Percentiles rank a stretch among this genome's conserved stretches.
Evolutionary conservation across 2,329 filamentous ascomycete genomes (phyloP).

Genomic region (Spiromastix sp.): DNA sequence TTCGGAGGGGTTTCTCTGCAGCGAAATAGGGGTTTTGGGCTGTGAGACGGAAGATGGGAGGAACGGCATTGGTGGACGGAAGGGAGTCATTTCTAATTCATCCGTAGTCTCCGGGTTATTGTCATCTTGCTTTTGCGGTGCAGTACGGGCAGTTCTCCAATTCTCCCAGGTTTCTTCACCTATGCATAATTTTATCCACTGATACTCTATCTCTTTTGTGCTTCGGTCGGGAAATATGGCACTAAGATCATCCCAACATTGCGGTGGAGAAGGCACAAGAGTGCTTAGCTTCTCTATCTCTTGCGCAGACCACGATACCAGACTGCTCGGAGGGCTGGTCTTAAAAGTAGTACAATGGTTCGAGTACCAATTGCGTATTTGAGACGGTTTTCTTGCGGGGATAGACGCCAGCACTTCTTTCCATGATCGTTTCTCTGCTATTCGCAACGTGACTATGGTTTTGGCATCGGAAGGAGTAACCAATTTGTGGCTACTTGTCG

Average conservation of each 20-base stretch:
- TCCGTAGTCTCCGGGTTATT: neutral
- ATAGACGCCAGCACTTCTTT: conserved; percentile 7
- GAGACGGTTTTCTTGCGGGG: conserved; percentile 4
- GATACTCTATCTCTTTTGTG: conserved; percentile 7
- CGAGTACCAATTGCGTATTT: conserved; percentile 11
- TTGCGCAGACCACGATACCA: conserved; percentile 1
- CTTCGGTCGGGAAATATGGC: conserved; percentile 7
- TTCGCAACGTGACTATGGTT: conserved; percentile 6
- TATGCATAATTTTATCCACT: conserved; percentile 9
- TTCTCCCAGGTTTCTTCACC: conserved; percentile 2
- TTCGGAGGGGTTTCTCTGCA: too few species aligned
- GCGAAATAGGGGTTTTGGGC: too few species aligned
- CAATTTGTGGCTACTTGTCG: neutral
- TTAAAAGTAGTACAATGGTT: conserved; percentile 3
- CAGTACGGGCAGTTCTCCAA: neutral
- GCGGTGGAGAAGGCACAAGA: conserved; percentile 2
- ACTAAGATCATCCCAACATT: conserved; percentile 8
- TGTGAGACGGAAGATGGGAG: too few species aligned
- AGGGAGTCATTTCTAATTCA: neutral
- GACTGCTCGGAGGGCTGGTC: neutral
- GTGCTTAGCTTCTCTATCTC: conserved; percentile 1
- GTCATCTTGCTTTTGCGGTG: neutral
- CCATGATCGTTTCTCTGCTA: conserved; percentile 8
- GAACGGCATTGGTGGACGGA: too few species aligned
- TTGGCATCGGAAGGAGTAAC: conserved; percentile 8